Conservation (phyloP, 1,139 yeast genomes). For the Blastobotrys aristatus region DNA sequence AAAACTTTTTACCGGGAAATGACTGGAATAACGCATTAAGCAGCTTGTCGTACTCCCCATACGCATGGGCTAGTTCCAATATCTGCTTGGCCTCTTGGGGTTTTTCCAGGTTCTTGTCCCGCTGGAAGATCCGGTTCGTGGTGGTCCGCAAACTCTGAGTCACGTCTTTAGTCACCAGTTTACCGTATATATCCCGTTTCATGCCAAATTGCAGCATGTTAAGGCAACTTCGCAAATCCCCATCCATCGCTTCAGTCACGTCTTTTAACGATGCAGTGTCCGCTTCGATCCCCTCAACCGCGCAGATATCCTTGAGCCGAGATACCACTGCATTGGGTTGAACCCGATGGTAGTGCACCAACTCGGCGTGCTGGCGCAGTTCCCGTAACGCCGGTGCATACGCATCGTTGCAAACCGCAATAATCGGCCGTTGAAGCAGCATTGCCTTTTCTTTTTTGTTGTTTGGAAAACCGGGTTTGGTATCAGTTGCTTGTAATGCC, state of each 20-base stretch:
- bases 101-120: constrained; percentile 47
- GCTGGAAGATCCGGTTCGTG: constrained; percentile 26
- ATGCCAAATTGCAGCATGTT: constrained; percentile 74
- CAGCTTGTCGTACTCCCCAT: constrained; percentile 56
- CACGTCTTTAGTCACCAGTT: constrained; percentile 23
- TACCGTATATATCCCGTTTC: constrained; percentile 10
- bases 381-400: constrained; percentile 70
- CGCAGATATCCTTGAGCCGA: constrained; percentile 47
- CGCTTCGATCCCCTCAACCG: constrained; percentile 41
- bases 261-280: constrained; percentile 44
- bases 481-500: constrained; percentile 30
- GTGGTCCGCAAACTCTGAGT: constrained; percentile 24
- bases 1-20: constrained; percentile 51
- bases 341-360: constrained; percentile 61
- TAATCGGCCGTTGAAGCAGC: constrained; percentile 75
- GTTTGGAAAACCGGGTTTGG: constrained; percentile 18
- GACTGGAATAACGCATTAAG: constrained; percentile 64
- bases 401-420: constrained; percentile 86
- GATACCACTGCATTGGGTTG: constrained; percentile 45
- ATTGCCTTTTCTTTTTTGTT: constrained; percentile 30
- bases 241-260: constrained; percentile 67
- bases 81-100: constrained; percentile 43
- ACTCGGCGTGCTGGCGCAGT: constrained; percentile 66
- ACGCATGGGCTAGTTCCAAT: constrained; percentile 43
- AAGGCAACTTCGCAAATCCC: constrained; percentile 81